Evolutionary conservation across 495 filamentous ascomycete species (phyloP), one percentile per base, ranked within the genome.

Genomic region (Evansstolkia leycettana): DNA sequence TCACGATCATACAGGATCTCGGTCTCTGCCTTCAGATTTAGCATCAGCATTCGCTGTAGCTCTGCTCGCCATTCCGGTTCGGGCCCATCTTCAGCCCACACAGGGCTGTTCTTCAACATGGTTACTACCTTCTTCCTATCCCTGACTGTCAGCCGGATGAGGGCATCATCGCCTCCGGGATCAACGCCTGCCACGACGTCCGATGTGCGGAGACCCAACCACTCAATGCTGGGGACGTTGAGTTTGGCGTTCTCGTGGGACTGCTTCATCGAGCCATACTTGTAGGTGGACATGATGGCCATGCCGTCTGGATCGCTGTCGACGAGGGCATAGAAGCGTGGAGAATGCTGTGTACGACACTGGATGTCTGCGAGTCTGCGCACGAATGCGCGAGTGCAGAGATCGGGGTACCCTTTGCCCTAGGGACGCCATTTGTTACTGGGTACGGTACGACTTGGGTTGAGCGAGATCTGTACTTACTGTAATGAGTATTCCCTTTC

Each of bases 361-460:
- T 42, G 24, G 29, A 42, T 31, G 20, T 65, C 35, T 36, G 47
- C 50, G 19, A 68, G 36, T 31, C 42, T 48, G 46, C 48, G 56
- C 24, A 65, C 25, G 45, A 95, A 87, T 28, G 71, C 68, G 20
- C 92, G 60, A 0, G 88, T 93, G 4, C 71, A 67, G 16, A 94
- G 64, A 47, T 98, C 90, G 0, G 90, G 88, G 54, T 92, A 96
- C 0, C 90, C 90, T 65, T 94, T 96, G 1, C 75, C 84, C 84
- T 84, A 39, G 4, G 10, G 23, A 11, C 15, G 32, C 33, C 28
- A 31, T 31, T 9, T 4, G 20, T 23, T 23, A 5, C 9, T 4
- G 20, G 4, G 20, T 9, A 23, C 20, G 20, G 5, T 9, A 23
- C 9, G 20, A 9, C 20, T 4, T 9, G 20, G 20, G 9, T 7